Evolutionary conservation across 331 rosid genomes (phyloP).

Genomic region (Rhamnella rubrinervis): DNA sequence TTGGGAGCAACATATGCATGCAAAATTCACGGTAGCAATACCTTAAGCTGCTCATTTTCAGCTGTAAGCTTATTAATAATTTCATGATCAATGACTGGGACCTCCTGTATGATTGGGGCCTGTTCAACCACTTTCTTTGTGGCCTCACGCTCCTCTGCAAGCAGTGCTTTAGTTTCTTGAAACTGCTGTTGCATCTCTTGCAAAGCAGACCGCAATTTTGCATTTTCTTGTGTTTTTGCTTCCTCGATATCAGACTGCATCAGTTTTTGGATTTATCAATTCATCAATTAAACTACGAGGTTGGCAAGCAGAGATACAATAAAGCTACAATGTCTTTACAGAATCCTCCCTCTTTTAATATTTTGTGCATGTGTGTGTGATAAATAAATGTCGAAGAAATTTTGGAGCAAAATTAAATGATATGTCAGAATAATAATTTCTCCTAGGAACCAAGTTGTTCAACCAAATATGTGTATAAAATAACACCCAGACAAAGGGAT

Average conservation of each 20-base stretch:
- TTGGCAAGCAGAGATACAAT: neutral
- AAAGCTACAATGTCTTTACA: neutral
- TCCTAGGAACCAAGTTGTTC: too few relatives aligned
- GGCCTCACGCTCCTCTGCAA: slow-evolving; percentile 56
- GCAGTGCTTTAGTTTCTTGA: slow-evolving; percentile 49
- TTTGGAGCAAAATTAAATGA: too few relatives aligned
- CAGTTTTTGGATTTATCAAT: slow-evolving; percentile 25
- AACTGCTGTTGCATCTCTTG: slow-evolving; percentile 55
- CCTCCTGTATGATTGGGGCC: slow-evolving; percentile 35
- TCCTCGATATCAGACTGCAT: slow-evolving; percentile 64
- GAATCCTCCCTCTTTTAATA: too few relatives aligned
- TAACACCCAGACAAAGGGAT: too few relatives aligned
- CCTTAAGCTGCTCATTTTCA: slow-evolving; percentile 77
- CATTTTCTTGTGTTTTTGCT: slow-evolving; percentile 59
- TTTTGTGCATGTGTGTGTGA: too few relatives aligned
- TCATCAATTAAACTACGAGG: slow-evolving; percentile 14
- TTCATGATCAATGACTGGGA: slow-evolving; percentile 53
- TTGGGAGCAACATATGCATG: neutral
- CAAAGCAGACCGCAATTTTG: slow-evolving; percentile 59
- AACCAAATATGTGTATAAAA: too few relatives aligned
- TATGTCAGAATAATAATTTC: too few relatives aligned
- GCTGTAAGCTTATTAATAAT: slow-evolving; percentile 44
- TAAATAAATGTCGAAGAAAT: too few relatives aligned
- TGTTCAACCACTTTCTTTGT: slow-evolving; percentile 38
- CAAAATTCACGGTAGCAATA: slow-evolving; percentile 20